Evolutionary conservation across 2,329 filamentous ascomycete species (phyloP), one percentile per base, ranked within the genome.

Genomic region (Penicillium sp.): DNA sequence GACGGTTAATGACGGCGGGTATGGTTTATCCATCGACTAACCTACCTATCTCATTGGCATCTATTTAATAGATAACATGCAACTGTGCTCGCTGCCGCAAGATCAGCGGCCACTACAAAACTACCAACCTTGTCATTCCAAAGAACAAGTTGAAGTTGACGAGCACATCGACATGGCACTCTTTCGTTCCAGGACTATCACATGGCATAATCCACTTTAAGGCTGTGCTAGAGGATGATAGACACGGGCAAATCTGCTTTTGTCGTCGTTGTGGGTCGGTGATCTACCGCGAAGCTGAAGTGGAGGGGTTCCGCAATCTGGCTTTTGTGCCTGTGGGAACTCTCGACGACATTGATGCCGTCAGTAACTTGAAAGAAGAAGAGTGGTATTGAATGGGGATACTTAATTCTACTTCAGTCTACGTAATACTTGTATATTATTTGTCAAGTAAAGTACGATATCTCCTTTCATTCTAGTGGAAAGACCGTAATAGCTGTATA

Each of bases 81-180:
- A 18, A 47, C 33, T 55, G 53, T 49, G 41, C 53, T 40, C 53
- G 53, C 35, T 55, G 53, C 43, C 53, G 53, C 33, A 55, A 55
- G 41, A 14, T 55, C 22, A 40, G 35, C 22, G 53, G 53, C 14
- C 43, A 16, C 39, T 39, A 39, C 10, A 47, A 18, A 27, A 55
- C 19, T 10, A 55, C 53, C 14, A 55, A 47, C 53, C 43, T 55
- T 31, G n/a, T 55, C 13, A 11, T 55, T 4, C 41, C 41, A 9
- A 41, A 55, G 53, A 37, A 7, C 14, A 27, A 22, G 11, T 52
- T 52, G 22, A 52, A 52, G 11, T 41, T 52, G 36, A 52, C 35
- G 11, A 52, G 50, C 22, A 4, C 5, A 10, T 52, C 35, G 36
- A 52, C 14, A 16, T 41, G 50, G 50, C 36, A 18, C 36, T 39